phyloP scores from a whole-genome alignment of 2,329 filamentous ascomycete genomes.

The Beauveria pseudobassiana region DNA sequence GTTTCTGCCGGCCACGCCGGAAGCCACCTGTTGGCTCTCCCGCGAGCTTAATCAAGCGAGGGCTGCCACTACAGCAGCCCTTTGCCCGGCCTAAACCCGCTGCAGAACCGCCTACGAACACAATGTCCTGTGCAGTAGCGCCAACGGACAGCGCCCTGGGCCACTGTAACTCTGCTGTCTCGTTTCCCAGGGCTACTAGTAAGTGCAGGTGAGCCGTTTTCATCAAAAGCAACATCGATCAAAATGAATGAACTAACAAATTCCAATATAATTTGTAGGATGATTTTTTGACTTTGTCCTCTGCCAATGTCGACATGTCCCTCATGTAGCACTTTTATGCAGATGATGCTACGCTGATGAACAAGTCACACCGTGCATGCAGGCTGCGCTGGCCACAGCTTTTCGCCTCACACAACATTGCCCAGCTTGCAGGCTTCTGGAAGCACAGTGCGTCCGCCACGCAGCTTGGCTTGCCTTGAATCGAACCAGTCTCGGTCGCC shows the following conservation, averaged over 20 bases:
- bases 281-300: background rate
- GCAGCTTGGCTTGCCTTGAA: background rate
- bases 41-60: background rate
- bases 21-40: background rate
- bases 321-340: background rate
- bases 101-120: background rate
- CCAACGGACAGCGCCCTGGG: background rate
- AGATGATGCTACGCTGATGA: background rate
- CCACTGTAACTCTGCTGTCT: background rate
- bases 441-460: conserved; percentile 4
- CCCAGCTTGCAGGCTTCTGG: background rate
- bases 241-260: background rate
- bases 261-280: background rate
- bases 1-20: background rate
- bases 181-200: background rate
- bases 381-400: background rate
- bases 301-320: background rate
- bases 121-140: background rate
- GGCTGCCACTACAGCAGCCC: background rate
- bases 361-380: background rate
- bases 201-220: background rate
- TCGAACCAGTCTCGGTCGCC: background rate
- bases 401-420: background rate
- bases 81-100: conserved; percentile 2
- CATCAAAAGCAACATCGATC: background rate